These are phyloP conservation scores for Aristolochia fimbriata DNA, from an alignment of 164 flowering plant genomes.

Conservation along the genomic window DNA sequence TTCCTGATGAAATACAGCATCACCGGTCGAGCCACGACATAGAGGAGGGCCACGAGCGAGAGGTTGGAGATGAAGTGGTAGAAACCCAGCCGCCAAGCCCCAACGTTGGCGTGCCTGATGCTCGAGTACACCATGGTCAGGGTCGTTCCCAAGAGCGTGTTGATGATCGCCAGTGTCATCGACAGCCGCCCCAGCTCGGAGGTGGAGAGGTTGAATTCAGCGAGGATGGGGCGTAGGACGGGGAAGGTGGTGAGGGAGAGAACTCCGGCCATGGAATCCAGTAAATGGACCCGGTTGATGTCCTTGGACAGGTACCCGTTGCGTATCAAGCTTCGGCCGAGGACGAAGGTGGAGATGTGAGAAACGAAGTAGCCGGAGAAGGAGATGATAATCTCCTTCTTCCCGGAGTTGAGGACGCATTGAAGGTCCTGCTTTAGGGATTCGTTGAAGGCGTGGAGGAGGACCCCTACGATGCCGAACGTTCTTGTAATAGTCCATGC, in stretches of 20 bases:
- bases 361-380: conserved; percentile 1
- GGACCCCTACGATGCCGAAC: conserved; percentile 33
- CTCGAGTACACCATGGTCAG: not conserved
- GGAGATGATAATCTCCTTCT: conserved; percentile 27
- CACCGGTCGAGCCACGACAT: conserved; percentile 7
- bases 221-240: conserved; percentile 29
- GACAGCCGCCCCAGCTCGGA: conserved; percentile 53
- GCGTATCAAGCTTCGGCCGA: not conserved
- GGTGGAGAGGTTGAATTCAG: conserved; percentile 49
- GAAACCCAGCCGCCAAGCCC: conserved; percentile 5
- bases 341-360: no score
- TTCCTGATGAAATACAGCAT: conserved; percentile 23
- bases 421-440: conserved; percentile 43
- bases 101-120: not conserved
- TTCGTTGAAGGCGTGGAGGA: conserved; percentile 35
- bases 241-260: conserved; percentile 27
- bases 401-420: conserved; percentile 17
- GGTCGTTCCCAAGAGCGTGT: conserved; percentile 13
- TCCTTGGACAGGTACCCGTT: conserved; percentile 1
- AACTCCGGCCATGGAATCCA: conserved; percentile 9
- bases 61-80: conserved; percentile 16
- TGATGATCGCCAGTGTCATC: conserved; percentile 21
- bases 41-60: not conserved
- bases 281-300: conserved; percentile 10
- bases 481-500: conserved; percentile 18